These are phyloP conservation scores for Arthrobotrys megalospora DNA, from an alignment of 2,329 filamentous ascomycete species.

Conservation along the genomic window DNA sequence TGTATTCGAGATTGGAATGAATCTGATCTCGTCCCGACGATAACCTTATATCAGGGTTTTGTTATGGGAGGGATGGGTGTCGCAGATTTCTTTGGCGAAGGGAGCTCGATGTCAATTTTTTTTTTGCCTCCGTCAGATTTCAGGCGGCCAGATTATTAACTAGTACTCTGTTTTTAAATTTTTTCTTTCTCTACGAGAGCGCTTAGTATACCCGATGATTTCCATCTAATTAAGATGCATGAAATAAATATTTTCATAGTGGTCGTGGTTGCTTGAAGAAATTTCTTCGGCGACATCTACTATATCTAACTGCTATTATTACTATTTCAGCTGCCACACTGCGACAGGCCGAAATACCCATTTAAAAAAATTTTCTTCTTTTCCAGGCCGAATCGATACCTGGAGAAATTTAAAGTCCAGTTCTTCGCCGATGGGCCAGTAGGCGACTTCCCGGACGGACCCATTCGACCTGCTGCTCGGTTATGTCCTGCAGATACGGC, in stretches of 20 bases:
- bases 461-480: slow-evolving; percentile 33
- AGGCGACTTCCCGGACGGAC: slow-evolving; percentile 26
- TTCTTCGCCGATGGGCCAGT: slow-evolving; percentile 33
- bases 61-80: slow-evolving; percentile 4
- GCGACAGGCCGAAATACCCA: background rate
- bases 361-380: slow-evolving; percentile 30
- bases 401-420: background rate
- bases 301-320: background rate
- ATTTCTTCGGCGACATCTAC: slow-evolving; percentile 11
- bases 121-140: slow-evolving; percentile 22
- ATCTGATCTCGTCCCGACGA: slow-evolving; percentile 33
- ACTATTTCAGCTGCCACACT: background rate
- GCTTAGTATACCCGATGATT: background rate
- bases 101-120: slow-evolving; percentile 11
- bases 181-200: background rate
- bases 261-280: background rate
- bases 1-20: background rate
- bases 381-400: slow-evolving; percentile 13
- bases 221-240: background rate
- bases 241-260: background rate
- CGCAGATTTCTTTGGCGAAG: slow-evolving; percentile 21
- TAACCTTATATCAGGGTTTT: slow-evolving; percentile 44
- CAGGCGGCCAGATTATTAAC: background rate
- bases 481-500: slow-evolving; percentile 47
- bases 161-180: too few relatives aligned